Conservation (phyloP, 1,284 basidiomycete species). For the Naganishia albida region DNA sequence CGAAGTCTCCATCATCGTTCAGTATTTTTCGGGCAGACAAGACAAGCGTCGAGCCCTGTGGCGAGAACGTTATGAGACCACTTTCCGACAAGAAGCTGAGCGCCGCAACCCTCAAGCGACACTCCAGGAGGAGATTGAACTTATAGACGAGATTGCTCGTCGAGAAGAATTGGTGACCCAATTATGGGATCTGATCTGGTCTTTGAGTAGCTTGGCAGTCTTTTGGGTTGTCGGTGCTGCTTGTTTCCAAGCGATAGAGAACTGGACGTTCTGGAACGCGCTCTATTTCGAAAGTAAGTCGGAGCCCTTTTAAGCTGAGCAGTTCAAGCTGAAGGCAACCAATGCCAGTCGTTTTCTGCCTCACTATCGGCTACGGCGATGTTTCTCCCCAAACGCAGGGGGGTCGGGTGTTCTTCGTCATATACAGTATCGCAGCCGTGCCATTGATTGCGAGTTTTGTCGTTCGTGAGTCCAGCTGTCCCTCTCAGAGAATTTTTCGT, state of each 20-base stretch:
- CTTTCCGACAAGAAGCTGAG: slow-evolving; percentile 45
- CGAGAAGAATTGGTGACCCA: slow-evolving; percentile 50
- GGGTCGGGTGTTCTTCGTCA: slow-evolving; percentile 51
- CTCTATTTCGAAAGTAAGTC: slow-evolving; percentile 19
- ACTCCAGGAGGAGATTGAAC: slow-evolving; percentile 51
- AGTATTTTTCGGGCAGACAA: slow-evolving; percentile 45
- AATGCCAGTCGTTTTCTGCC: slow-evolving; percentile 46
- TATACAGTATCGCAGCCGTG: slow-evolving; percentile 55
- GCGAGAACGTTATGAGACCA: slow-evolving; percentile 45
- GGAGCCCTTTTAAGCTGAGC: neutral
- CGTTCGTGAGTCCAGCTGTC: slow-evolving; percentile 44
- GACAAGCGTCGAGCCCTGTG: slow-evolving; percentile 46
- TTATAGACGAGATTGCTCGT: slow-evolving; percentile 49
- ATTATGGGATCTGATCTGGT: slow-evolving; percentile 49
- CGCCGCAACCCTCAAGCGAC: slow-evolving; percentile 40
- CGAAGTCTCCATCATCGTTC: slow-evolving; percentile 53
- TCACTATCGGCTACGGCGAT: slow-evolving; percentile 54
- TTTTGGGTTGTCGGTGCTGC: slow-evolving; percentile 54
- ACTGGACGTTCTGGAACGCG: slow-evolving; percentile 51
- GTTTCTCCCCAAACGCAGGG: slow-evolving; percentile 44
- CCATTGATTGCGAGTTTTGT: slow-evolving; percentile 57
- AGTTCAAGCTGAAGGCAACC: slow-evolving; percentile 35
- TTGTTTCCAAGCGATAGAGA: slow-evolving; percentile 48
- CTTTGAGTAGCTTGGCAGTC: slow-evolving; percentile 43
- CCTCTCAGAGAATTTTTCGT: neutral